These are phyloP conservation scores for Lipomyces spencermartinsiae DNA, from an alignment of 805 yeast genomes.

Conservation along the genomic window DNA sequence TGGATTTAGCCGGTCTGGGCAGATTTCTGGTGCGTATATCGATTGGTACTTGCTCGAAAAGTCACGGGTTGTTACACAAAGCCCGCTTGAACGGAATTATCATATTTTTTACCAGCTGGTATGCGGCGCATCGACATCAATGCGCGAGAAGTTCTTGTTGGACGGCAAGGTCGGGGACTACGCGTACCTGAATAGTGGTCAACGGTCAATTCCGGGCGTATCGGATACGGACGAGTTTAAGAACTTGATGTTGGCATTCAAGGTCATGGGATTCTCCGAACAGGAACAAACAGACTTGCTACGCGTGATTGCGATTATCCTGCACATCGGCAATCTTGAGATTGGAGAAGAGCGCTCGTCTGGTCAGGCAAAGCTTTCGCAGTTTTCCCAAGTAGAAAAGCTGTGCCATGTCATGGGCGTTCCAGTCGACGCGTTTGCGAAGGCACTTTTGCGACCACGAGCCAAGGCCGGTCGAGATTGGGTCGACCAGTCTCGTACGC, in stretches of 20 bases:
- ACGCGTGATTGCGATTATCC: conserved; percentile 71
- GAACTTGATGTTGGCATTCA: conserved; percentile 68
- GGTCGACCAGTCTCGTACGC: conserved; percentile 78
- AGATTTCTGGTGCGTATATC: conserved; percentile 85
- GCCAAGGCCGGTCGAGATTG: conserved; percentile 91
- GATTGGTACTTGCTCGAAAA: conserved; percentile 95
- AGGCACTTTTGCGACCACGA: conserved; percentile 73
- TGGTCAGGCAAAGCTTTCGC: conserved; percentile 72
- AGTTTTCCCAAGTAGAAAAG: conserved; percentile 57
- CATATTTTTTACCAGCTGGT: conserved; percentile 91
- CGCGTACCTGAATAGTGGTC: conserved; percentile 64
- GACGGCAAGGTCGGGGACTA: conserved; percentile 54
- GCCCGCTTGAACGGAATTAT: conserved; percentile 81
- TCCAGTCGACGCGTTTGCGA: conserved; percentile 57
- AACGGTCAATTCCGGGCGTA: conserved; percentile 67
- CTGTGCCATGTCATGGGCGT: conserved; percentile 74
- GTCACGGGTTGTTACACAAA: conserved; percentile 85
- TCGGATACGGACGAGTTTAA: conserved; percentile 76
- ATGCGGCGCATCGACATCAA: conserved; percentile 63
- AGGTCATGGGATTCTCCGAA: conserved; percentile 70
- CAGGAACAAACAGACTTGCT: conserved; percentile 65
- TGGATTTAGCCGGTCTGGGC: conserved; percentile 67
- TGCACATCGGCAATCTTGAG: conserved; percentile 85
- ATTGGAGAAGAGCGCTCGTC: conserved; percentile 62
- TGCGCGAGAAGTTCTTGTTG: conserved; percentile 47